Evolutionary conservation across 2,329 filamentous ascomycete genomes (phyloP).

Genomic region (Fusarium metavorans): DNA sequence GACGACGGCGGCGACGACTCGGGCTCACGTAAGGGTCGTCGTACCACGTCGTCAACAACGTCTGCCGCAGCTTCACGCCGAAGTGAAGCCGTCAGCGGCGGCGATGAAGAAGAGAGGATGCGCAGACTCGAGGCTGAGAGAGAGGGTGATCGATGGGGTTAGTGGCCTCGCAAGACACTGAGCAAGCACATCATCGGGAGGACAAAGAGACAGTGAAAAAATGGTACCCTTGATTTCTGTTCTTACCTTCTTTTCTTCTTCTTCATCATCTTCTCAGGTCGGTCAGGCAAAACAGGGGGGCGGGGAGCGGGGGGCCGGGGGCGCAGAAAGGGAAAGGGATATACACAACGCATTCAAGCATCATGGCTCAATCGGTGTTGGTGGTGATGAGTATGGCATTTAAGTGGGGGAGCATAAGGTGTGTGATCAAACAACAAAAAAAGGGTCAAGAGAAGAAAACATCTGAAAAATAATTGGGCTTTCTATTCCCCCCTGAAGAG

Average conservation of each 20-base stretch:
- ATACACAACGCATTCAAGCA: conserved; percentile 7
- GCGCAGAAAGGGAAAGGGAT: background rate
- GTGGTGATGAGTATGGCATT: background rate
- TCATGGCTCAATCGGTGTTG: conserved; percentile 25
- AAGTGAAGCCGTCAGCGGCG: conserved; percentile 60
- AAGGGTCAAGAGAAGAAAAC: background rate
- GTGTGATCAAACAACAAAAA: background rate
- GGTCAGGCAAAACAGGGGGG: background rate
- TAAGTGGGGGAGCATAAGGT: background rate
- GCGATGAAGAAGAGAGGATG: conserved; percentile 66
- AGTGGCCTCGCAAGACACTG: conserved; percentile 21
- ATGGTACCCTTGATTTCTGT: background rate
- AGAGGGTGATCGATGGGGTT: conserved; percentile 65
- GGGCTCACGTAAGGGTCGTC: conserved; percentile 55
- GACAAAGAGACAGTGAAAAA: conserved; percentile 18
- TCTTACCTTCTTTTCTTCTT: background rate
- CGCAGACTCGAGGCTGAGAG: conserved; percentile 70
- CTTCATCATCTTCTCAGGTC: background rate
- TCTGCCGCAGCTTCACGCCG: conserved; percentile 52
- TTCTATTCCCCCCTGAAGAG: background rate
- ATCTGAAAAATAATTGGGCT: background rate
- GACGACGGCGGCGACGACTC: conserved; percentile 53
- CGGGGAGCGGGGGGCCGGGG: background rate
- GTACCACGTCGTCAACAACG: conserved; percentile 49
- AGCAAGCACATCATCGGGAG: conserved; percentile 5